Evolutionary conservation across 768 basidiomycete genomes (phyloP).

Genomic region (Tephrocybe sp.): DNA sequence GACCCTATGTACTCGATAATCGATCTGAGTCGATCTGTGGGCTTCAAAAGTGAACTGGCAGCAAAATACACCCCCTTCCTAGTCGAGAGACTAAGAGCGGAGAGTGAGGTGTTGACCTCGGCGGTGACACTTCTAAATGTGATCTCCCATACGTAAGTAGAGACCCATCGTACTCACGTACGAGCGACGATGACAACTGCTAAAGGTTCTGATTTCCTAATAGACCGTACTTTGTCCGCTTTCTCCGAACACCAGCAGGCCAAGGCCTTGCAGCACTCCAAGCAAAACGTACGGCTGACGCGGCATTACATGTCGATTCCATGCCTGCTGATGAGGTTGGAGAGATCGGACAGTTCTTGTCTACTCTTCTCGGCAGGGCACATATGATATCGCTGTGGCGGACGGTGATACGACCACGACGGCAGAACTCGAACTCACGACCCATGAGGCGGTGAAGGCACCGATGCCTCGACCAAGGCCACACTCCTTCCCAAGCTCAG

Average conservation of each 20-base stretch:
- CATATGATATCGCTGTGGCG: slow-evolving; percentile 24
- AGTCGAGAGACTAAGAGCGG: slow-evolving; percentile 27
- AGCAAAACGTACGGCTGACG: slow-evolving; percentile 32
- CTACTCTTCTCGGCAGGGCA: slow-evolving; percentile 39
- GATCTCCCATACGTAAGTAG: slow-evolving; percentile 34
- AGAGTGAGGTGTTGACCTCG: slow-evolving; percentile 20
- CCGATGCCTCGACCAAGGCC: slow-evolving; percentile 29
- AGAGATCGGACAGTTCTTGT: slow-evolving; percentile 39
- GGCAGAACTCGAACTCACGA: too few species aligned
- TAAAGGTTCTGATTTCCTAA: neutral
- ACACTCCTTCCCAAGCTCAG: slow-evolving; percentile 33
- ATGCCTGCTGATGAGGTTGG: slow-evolving; percentile 27
- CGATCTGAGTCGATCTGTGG: too few species aligned
- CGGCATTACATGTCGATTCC: slow-evolving; percentile 16
- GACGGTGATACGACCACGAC: too few species aligned
- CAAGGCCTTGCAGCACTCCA: slow-evolving; percentile 35
- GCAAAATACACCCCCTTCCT: slow-evolving; percentile 38
- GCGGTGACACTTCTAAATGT: slow-evolving; percentile 32
- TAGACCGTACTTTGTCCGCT: slow-evolving; percentile 43
- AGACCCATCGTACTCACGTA: slow-evolving; percentile 12
- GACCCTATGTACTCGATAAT: too few species aligned
- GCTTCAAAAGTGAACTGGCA: slow-evolving; percentile 28
- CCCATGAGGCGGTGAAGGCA: too few species aligned
- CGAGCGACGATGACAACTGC: too few species aligned
- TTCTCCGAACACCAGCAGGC: slow-evolving; percentile 28